phyloP scores from a whole-genome alignment of 768 basidiomycete species.

The Tulasnella sp. region DNA sequence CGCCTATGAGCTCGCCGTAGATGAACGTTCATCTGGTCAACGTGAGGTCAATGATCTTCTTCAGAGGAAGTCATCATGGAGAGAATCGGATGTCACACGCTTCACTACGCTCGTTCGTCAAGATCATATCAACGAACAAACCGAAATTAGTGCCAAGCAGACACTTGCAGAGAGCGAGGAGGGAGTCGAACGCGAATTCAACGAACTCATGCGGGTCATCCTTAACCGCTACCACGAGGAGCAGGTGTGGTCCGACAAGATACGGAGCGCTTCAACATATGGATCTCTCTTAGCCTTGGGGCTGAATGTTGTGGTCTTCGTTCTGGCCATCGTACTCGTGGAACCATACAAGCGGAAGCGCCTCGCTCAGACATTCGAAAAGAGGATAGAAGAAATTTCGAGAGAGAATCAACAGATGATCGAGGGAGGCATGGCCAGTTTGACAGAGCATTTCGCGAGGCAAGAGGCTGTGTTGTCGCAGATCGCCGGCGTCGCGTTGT shows the following conservation, averaged over 20 bases:
- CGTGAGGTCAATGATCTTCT: slow-evolving; percentile 93
- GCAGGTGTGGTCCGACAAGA: slow-evolving; percentile 99
- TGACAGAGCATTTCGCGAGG: slow-evolving; percentile 19
- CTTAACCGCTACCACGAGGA: slow-evolving; percentile 89
- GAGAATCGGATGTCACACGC: slow-evolving; percentile 69
- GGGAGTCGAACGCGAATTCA: slow-evolving; percentile 78
- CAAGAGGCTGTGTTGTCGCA: slow-evolving; percentile 18
- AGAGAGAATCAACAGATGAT: slow-evolving; percentile 37
- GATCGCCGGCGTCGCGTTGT: slow-evolving; percentile 1
- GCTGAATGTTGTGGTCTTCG: slow-evolving; percentile 82
- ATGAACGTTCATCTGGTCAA: slow-evolving; percentile 72
- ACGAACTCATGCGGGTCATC: slow-evolving; percentile 77
- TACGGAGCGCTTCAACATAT: slow-evolving; percentile 89
- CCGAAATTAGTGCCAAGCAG: slow-evolving; percentile 59
- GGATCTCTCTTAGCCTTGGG: slow-evolving; percentile 77
- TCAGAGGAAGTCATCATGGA: slow-evolving; percentile 90
- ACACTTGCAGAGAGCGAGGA: slow-evolving; percentile 61
- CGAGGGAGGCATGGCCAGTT: slow-evolving; percentile 17
- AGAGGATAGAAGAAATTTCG: slow-evolving; percentile 50
- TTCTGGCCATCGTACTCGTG: slow-evolving; percentile 79
- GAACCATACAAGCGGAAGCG: slow-evolving; percentile 93
- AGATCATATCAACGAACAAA: slow-evolving; percentile 80
- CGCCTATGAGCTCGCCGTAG: slow-evolving; percentile 68
- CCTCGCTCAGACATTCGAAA: slow-evolving; percentile 82
- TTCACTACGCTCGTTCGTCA: slow-evolving; percentile 86